These are phyloP conservation scores for Lenwebbia sp. DNA, from an alignment of 345 rosid genomes.

Conservation along the genomic window DNA sequence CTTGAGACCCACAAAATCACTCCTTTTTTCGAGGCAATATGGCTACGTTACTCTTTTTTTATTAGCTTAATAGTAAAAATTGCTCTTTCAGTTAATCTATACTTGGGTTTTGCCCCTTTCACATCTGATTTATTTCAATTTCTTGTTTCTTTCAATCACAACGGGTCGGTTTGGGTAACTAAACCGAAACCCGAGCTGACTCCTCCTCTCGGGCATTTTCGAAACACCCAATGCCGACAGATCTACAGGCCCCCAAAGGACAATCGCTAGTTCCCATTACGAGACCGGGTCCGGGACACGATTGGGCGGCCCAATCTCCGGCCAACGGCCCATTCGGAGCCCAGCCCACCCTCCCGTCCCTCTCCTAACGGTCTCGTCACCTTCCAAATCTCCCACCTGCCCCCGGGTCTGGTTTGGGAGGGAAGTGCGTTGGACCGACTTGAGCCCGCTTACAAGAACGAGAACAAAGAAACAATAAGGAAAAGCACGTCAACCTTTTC, in stretches of 20 bases:
- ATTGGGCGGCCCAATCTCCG: background rate
- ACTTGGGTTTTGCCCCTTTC: no score
- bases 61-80: no score
- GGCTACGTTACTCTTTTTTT: no score
- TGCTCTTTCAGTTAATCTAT: no score
- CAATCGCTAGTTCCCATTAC: background rate
- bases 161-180: no score
- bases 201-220: no score
- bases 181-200: no score
- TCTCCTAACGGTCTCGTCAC: background rate
- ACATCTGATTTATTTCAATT: no score
- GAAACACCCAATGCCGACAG: background rate
- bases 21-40: no score
- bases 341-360: background rate
- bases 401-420: background rate
- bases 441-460: background rate
- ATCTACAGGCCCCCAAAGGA: background rate
- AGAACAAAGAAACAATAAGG: background rate
- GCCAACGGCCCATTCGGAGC: background rate
- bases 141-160: no score
- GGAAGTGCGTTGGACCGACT: background rate
- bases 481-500: background rate
- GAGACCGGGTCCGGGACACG: background rate
- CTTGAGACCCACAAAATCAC: no score
- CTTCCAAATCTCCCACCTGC: background rate